phyloP scores from a whole-genome alignment of 768 basidiomycete species.

The Boletus sp. region DNA sequence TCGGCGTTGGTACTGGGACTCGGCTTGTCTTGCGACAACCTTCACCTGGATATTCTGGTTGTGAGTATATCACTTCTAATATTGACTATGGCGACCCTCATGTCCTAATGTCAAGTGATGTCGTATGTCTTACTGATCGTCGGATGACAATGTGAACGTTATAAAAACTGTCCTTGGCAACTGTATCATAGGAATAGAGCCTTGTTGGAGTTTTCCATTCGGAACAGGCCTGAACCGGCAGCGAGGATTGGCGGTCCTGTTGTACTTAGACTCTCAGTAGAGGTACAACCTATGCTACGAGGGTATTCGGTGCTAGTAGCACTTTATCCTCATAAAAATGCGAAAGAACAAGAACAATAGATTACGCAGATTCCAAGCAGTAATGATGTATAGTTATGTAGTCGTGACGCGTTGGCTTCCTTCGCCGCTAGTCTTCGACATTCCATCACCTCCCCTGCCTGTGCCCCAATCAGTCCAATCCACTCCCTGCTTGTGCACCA shows the following conservation, averaged over 20 bases:
- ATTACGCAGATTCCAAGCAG: neutral
- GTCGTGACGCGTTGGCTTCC: neutral
- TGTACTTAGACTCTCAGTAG: too few relatives aligned
- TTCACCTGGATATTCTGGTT: neutral
- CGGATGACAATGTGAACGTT: neutral
- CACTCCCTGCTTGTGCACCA: constrained; percentile 88
- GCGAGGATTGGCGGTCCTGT: neutral
- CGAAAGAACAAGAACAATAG: neutral
- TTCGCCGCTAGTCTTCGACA: neutral
- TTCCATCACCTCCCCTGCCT: neutral
- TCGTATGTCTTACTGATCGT: neutral
- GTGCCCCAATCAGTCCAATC: constrained; percentile 63
- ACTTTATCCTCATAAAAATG: too few relatives aligned
- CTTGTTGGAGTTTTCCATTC: neutral
- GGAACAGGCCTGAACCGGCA: neutral
- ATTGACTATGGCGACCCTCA: neutral
- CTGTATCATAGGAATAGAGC: neutral
- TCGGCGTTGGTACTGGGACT: neutral
- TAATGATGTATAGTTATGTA: neutral
- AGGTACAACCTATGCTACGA: neutral
- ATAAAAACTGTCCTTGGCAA: neutral
- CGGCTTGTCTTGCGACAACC: neutral
- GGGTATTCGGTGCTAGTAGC: neutral
- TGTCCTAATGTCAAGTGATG: neutral
- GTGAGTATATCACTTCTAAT: neutral